Conservation (phyloP, 2,329 filamentous ascomycete genomes). For the Fusarium phyllophilum region DNA sequence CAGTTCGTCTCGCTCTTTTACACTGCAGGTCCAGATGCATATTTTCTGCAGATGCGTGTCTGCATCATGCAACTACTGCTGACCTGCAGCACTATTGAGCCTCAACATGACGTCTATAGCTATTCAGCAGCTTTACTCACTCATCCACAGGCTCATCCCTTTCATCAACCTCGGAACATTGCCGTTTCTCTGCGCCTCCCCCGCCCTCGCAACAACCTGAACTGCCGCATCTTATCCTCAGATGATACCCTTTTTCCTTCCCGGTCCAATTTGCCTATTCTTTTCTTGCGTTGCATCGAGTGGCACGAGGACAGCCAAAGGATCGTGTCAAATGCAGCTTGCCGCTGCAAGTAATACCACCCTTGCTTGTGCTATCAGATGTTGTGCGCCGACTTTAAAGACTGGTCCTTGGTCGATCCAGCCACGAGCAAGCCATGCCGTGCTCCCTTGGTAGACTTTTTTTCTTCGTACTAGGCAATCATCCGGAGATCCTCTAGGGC, state of each 20-base stretch:
- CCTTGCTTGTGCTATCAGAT: conserved; percentile 13
- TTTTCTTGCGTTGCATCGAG: conserved; percentile 31
- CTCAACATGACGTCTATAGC: conserved; percentile 34
- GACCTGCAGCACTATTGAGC: conserved; percentile 41
- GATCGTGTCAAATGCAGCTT: conserved; percentile 38
- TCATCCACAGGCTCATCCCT: not conserved
- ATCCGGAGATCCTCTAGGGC: not conserved
- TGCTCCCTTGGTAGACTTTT: not conserved
- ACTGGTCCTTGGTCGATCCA: conserved; percentile 2
- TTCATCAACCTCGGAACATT: conserved; percentile 8
- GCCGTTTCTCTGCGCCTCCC: conserved; percentile 22
- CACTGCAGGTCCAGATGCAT: conserved; percentile 24
- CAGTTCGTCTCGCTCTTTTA: conserved; percentile 30
- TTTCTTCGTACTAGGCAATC: conserved; percentile 10
- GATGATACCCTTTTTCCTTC: conserved; percentile 25
- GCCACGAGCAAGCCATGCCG: conserved; percentile 3
- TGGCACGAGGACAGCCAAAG: conserved; percentile 40
- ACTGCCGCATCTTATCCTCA: not conserved
- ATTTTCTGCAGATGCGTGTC: conserved; percentile 17
- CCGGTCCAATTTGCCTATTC: conserved; percentile 25
- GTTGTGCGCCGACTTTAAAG: not conserved
- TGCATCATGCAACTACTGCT: conserved; percentile 39
- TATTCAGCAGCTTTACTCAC: not conserved
- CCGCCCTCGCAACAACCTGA: conserved; percentile 8
- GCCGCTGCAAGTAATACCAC: conserved; percentile 41